These are phyloP conservation scores for Cystobasidium ongulense DNA, from an alignment of 768 basidiomycete species.

Conservation along the genomic window DNA sequence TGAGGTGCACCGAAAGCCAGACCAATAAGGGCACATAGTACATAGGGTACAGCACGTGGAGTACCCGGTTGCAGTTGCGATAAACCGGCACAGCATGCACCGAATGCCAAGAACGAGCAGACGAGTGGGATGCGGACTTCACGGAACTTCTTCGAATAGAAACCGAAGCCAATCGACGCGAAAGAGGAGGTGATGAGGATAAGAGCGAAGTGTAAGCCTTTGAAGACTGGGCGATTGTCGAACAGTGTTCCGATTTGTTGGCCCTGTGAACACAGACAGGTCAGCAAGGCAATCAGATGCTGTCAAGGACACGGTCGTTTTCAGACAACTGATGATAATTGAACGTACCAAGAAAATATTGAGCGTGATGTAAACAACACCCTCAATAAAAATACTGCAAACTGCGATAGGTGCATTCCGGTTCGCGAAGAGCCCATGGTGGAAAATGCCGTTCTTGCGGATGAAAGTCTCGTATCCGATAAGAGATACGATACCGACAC, in stretches of 20 bases:
- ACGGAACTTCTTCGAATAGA: conserved; percentile 4
- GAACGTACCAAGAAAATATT: conserved; percentile 5
- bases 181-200: background rate
- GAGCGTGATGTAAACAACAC: conserved; percentile 20
- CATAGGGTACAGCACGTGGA: background rate
- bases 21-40: background rate
- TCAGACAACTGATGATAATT: background rate
- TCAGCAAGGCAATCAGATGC: background rate
- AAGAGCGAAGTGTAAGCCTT: conserved; percentile 61
- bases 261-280: background rate
- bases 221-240: conserved; percentile 6
- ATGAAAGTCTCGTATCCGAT: conserved; percentile 5
- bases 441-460: conserved; percentile 13
- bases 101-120: background rate
- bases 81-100: background rate
- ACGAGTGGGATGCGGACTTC: conserved; percentile 12
- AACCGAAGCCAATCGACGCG: background rate
- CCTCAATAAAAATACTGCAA: conserved; percentile 21
- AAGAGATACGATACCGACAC: background rate
- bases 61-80: background rate
- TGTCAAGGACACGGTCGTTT: too few relatives aligned
- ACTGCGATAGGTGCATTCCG: conserved; percentile 20
- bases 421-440: conserved; percentile 21
- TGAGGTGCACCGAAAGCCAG: conserved; percentile 14
- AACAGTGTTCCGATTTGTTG: conserved; percentile 19